Evolutionary conservation across 176 grass and related monocot species (phyloP).

Genomic region (Poa annua): DNA sequence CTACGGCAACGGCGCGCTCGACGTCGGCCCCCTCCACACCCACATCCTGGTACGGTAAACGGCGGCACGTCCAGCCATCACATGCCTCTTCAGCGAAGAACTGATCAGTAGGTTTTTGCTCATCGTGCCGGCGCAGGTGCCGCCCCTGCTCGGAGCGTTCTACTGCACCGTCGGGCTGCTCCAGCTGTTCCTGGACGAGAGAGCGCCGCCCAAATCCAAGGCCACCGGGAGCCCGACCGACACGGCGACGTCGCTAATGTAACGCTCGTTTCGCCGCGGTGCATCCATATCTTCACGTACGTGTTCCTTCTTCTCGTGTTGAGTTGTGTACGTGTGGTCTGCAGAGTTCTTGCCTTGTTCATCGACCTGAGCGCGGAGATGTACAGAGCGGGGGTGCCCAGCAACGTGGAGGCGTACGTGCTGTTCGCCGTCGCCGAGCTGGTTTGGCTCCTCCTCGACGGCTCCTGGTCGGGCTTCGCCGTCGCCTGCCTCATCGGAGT

Average conservation of each 20-base stretch:
- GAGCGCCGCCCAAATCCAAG: constrained; percentile 43
- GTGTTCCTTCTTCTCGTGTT: background rate
- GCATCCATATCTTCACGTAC: background rate
- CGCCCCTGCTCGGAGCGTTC: constrained; percentile 81
- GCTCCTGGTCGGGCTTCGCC: constrained; percentile 84
- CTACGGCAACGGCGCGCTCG: constrained; percentile 71
- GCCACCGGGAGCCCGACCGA: constrained; percentile 55
- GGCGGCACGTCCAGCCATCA: background rate
- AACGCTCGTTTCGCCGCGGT: constrained; percentile 39
- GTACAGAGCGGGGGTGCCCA: constrained; percentile 69
- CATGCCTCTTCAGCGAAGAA: background rate
- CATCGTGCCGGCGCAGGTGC: constrained; percentile 49
- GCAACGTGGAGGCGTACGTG: constrained; percentile 62
- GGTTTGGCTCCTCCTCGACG: constrained; percentile 77
- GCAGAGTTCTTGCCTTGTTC: constrained; percentile 75
- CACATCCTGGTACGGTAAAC: constrained; percentile 54
- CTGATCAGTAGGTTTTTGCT: background rate
- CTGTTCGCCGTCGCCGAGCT: constrained; percentile 78
- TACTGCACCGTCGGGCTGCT: constrained; percentile 75
- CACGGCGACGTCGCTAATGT: constrained; percentile 73
- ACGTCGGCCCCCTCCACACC: constrained; percentile 72
- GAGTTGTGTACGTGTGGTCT: background rate
- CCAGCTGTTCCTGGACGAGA: constrained; percentile 69
- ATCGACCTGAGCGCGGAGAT: constrained; percentile 88
- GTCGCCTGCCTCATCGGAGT: constrained; percentile 77